Evolutionary conservation across 805 yeast species (phyloP).

Genomic region (Wickerhamiella dianesei): DNA sequence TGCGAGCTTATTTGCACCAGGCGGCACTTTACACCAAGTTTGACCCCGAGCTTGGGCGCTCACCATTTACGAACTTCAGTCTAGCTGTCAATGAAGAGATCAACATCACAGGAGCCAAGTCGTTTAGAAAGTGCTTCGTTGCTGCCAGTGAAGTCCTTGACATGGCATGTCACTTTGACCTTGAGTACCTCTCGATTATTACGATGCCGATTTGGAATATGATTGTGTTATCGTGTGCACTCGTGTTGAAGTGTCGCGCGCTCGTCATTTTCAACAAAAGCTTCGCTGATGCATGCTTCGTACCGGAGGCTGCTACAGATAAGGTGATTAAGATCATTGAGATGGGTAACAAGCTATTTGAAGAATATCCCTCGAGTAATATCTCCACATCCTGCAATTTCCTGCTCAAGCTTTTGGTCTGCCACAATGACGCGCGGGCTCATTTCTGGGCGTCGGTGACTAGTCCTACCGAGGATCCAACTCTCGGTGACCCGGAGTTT

Average conservation of each 20-base stretch:
- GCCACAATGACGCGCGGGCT: conserved; percentile 23
- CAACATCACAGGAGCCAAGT: conserved; percentile 18
- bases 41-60: conserved; percentile 20
- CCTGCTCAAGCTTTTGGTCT: conserved; percentile 22
- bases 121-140: conserved; percentile 19
- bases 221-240: conserved; percentile 21
- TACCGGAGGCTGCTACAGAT: conserved; percentile 15
- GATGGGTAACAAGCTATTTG: conserved; percentile 15
- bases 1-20: conserved; percentile 35
- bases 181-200: conserved; percentile 37
- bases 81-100: conserved; percentile 18
- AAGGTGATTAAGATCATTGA: conserved; percentile 14
- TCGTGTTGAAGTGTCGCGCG: conserved; percentile 24
- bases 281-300: conserved; percentile 19
- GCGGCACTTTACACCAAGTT: conserved; percentile 20
- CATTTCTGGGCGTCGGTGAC: conserved; percentile 10
- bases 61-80: conserved; percentile 27
- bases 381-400: conserved; percentile 20
- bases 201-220: conserved; percentile 30
- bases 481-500: conserved; percentile 12
- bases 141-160: conserved; percentile 18
- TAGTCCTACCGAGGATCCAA: conserved; percentile 1
- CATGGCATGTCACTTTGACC: conserved; percentile 17
- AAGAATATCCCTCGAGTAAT: conserved; percentile 22
- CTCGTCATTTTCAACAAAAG: conserved; percentile 20